Evolutionary conservation across 495 filamentous ascomycete genomes (phyloP).

Genomic region (Hamigera avellanea): DNA sequence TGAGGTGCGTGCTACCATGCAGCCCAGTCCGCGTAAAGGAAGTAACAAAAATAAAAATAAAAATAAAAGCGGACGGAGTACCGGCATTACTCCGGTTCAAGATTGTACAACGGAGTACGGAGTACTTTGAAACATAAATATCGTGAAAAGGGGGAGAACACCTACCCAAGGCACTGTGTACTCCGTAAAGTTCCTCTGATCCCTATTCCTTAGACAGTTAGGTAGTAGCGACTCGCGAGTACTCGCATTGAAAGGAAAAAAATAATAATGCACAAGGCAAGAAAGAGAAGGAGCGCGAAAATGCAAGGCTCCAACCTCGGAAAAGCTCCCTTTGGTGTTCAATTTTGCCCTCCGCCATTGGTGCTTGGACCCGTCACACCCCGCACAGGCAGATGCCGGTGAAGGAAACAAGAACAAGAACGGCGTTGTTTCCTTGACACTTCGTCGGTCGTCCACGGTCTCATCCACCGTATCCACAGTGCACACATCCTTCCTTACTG

Average conservation of each 20-base stretch:
- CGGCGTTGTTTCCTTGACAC: background rate
- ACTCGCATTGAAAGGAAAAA: background rate
- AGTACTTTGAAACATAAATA: no score
- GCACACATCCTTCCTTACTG: no score
- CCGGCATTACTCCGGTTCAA: slow-evolving; percentile 18
- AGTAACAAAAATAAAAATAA: slow-evolving; percentile 5
- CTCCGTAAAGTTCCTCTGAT: no score
- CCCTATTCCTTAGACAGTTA: no score
- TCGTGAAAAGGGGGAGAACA: no score
- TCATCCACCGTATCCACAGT: background rate
- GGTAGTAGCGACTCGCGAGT: no score
- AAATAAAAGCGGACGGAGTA: slow-evolving; percentile 11
- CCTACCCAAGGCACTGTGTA: no score
- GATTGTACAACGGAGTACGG: background rate
- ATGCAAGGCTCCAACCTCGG: slow-evolving; percentile 20
- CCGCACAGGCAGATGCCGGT: slow-evolving; percentile 24
- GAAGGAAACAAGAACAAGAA: slow-evolving; percentile 4
- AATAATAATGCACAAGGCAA: background rate
- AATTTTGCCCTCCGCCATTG: slow-evolving; percentile 14
- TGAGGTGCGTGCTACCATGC: no score
- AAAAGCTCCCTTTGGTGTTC: slow-evolving; percentile 11
- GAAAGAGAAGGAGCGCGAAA: slow-evolving; percentile 1
- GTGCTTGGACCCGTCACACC: slow-evolving; percentile 14
- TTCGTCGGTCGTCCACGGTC: no score
- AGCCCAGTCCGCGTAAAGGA: no score